Evolutionary conservation across 805 yeast genomes (phyloP).

Genomic region (Candida cerambycidarum): DNA sequence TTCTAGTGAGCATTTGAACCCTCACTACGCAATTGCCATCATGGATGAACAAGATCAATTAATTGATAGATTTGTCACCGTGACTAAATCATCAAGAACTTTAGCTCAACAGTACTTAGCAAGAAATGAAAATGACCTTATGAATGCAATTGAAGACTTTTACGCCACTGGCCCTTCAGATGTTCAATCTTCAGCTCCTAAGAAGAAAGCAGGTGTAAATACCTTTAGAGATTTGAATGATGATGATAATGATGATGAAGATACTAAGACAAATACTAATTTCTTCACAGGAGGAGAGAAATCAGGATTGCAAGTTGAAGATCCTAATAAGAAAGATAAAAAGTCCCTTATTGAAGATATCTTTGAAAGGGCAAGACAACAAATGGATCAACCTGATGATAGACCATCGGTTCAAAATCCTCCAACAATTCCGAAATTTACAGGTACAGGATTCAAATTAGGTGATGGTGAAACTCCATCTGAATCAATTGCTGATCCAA

Average conservation of each 20-base stretch:
- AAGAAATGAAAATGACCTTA: constrained; percentile 36
- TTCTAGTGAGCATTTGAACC: no score
- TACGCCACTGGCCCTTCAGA: constrained; percentile 23
- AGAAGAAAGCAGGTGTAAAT: constrained; percentile 25
- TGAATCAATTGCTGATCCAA: constrained; percentile 34
- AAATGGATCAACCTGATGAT: constrained; percentile 37
- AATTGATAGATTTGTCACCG: constrained; percentile 35
- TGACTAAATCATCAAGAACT: constrained; percentile 33
- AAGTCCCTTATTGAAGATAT: constrained; percentile 63
- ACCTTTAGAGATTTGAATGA: constrained; percentile 42
- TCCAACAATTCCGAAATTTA: constrained; percentile 35
- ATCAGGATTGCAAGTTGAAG: constrained; percentile 76
- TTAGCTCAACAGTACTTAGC: constrained; percentile 42
- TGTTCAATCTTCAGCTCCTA: constrained; percentile 1
- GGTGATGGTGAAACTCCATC: constrained; percentile 48
- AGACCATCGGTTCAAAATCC: constrained; percentile 34
- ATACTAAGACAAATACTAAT: constrained; percentile 52
- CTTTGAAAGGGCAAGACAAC: constrained; percentile 58
- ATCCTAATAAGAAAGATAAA: constrained; percentile 52
- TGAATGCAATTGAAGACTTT: constrained; percentile 43
- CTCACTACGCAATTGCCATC: constrained; percentile 15
- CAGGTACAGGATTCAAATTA: constrained; percentile 53
- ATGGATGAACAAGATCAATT: constrained; percentile 20
- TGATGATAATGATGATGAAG: constrained; percentile 51
- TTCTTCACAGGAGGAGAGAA: constrained; percentile 73